Base-by-base conservation (phyloP, 805 yeast species). In the Lipomyces lipofer region DNA sequence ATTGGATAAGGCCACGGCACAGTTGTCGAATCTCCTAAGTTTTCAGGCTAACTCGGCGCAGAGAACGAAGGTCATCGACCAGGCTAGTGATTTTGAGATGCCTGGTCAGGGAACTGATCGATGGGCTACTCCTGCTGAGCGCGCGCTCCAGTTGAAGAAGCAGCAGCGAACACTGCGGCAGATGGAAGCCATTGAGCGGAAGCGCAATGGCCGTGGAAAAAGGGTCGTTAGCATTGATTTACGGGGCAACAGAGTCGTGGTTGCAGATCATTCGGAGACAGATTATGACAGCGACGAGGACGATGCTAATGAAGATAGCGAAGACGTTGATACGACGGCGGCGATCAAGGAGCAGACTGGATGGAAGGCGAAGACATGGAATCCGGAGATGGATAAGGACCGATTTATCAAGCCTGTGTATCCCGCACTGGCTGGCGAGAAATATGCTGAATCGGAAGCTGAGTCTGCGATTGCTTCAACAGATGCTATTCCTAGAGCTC, bases 11-110 rank as follows among this genome's bases (percentile, higher is more conserved):
- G 99, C 99, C 0, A 85, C 87, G 62, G 81, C 80, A 43, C 74
- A 91, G 47, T 72, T 94, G 46, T 87, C 88, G 29, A 85, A 81
- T 29, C 72, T 94, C 45, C 73, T 94, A 42, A 79, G 82, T 58
- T 94, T 84, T 69, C 99, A 94, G 68, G 88, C 81, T 1, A 83
- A 91, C 15, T 87, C 95, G 5, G 88, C 91, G 1, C 95, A 89
- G 68, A 77, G 99, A 67, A 94, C 99, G 0, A 82, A 81, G 63
- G 89, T 94, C 59, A 91, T 95, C 36, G 99, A 94, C 67, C 85
- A 88, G 66, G 97, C 95, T 0, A 82, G 95, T 4, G 99, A 94
- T 67, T 88, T 80, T 67, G 95, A 88, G 47, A 70, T 84, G 51
- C 81, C 88, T 0, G 73, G 74, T 2, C 71, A 78, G 0, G 77